Evolutionary conservation across 2,329 filamentous ascomycete species (phyloP), one percentile per base, ranked within the genome.

Genomic region (Trichoderma polysporum): DNA sequence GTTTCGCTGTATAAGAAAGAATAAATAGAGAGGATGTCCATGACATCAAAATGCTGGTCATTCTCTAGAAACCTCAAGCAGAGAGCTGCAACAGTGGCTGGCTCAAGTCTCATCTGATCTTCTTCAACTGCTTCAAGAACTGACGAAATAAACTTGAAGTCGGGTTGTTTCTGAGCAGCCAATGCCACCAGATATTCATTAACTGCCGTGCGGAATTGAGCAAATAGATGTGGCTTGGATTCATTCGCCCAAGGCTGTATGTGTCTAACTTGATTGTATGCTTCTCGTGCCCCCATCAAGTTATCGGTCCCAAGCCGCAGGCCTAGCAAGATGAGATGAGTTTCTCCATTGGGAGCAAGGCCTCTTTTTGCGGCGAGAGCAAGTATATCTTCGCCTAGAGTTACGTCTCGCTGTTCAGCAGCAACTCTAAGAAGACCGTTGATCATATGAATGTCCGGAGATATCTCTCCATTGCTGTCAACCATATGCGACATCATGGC

Each of bases 1-100:
- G 85, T 81, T 27, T 89, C 83, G 53, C 91, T 91, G 76, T 88
- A 92, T 66, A 89, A 85, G 71, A 88, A 87, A 4, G 88, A 86
- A 71, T 95, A 89, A 4, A 90, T 84, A 27, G 93, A 92, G 17
- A 98, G 85, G 0, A 96, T 85, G 74, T 97, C 92, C 69, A 93
- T 90, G 4, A 93, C 88, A 69, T 96, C 93, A 70, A 89, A 88
- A 50, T 89, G 84, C 74, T 97, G 91, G 73, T 92, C 90, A 47
- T 90, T 88, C 68, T 87, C 85, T 12, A 97, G 84, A 71, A 97
- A 91, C 49, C 91, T 82, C 52, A 89, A 82, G 68, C 89, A 91
- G n/a, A 97, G 82, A 0, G 87, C 85, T 7, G 89, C 87, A 0
- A 95, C 86, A 0, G 93, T 96, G 50, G 89, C 84, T 0, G 93